Evolutionary conservation across 1,284 basidiomycete genomes (phyloP), one percentile per base, ranked within the genome.

Genomic region (Laetiporus sulphureus): DNA sequence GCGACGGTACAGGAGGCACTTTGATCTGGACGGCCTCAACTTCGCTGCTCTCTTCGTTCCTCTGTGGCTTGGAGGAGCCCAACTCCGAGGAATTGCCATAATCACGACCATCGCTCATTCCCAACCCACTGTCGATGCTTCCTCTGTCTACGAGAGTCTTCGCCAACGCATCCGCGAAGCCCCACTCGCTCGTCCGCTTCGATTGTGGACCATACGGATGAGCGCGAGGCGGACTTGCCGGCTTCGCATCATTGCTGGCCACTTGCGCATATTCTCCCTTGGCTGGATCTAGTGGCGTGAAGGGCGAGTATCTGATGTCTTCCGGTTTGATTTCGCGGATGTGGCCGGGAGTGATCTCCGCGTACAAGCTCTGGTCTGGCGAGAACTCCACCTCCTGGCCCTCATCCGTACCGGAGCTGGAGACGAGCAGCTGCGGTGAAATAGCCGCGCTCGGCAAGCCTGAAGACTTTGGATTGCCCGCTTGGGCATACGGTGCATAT

Each of bases 221-320:
- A 3, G 39, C 38, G 12, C 43, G 25, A n/a, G 32, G 21, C 2
- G 42, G 29, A 15, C 45, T 27, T 34, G 21, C 21, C 23, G 31
- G 25, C 29, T 34, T 44, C 32, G 38, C 29, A 21, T 40, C 50
- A 23, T 15, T 32, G 30, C 38, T 5, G 29, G 32, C 30, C 41
- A 20, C 36, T 22, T 24, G 27, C 8, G n/a, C n/a, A n/a, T n/a
- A n/a, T n/a, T n/a, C n/a, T n/a, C n/a, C n/a, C 25, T 13, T 27
- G 8, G 7, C 25, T 27, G 25, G 25, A 27, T 27, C 25, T 27
- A 8, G 8, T 13, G 7, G 12, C 42, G 34, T 34, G 38, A 65
- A 72, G 1, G 77, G 77, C 19, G 76, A 79, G 48, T 78, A 78
- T 36, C 67, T 64, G 19, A 79, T 60, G 36, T 79, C 73, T 7